Evolutionary conservation across 148 eudicot species (phyloP), one percentile per base, ranked within the genome.

Genomic region (Silene latifolia): DNA sequence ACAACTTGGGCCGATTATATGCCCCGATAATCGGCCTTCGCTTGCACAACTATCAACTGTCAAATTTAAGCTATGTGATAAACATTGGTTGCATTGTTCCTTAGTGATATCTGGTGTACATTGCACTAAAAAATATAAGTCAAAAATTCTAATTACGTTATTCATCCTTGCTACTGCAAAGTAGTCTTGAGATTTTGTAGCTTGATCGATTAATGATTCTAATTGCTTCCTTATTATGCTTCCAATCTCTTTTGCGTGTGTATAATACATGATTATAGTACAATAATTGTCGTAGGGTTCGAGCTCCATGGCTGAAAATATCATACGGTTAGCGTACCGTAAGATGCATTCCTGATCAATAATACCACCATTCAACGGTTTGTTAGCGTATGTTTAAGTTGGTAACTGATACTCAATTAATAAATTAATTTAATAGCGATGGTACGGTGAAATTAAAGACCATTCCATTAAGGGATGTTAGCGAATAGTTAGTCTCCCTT

Each of bases 321-420:
- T 72, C 71, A 73, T 72, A 17, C 72, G 80, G 76, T 78, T 78
- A 4, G 80, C 66, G 5, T 78, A 65, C 7, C 80, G 65, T 65
- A 78, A 9, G 60, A 65, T 57, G 77, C 81, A 78, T 59, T 73
- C 76, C 76, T 78, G 58, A 9, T 18, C 6, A 29, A 11, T 5
- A 29, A 11, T 5, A 10, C 3, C 15, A 47, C 21, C 35, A 20
- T 47, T 47, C 59, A n/a, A 44, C 19, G 47, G 20, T 21, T 68
- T n/a, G 39, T n/a, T 42, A 51, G 56, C 4, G 0, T 2, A 51
- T 51, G 56, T 13, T 14, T 51, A 51, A 15, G 56, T 12, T 51
- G 17, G 5, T 51, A 4, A 18, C 14, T 51, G 56, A 51, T 18
- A 51, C 56, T 51, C 56, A 12, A 51, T 51, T 13, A 51, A 51